Percentiles rank a stretch among this genome's conserved stretches.
Conservation (phyloP, 768 basidiomycete genomes). For the Mycena vitilis region DNA sequence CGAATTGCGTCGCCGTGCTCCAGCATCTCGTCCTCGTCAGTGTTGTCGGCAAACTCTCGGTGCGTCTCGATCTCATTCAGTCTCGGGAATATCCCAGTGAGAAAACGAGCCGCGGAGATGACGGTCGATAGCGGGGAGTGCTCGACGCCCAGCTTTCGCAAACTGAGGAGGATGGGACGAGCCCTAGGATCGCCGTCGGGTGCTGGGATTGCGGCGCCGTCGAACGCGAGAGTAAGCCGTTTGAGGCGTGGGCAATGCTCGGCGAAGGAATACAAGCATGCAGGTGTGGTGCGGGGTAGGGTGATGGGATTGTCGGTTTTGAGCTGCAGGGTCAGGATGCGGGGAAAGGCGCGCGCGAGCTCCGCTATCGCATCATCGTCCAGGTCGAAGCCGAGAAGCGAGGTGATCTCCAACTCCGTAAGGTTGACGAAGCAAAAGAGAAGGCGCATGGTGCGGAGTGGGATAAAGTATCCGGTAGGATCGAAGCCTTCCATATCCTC, state of each 20-base stretch:
- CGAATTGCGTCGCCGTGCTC: conserved; percentile 1
- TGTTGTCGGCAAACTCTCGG: background rate
- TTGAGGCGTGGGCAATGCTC: background rate
- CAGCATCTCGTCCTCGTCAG: background rate
- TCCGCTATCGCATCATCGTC: background rate
- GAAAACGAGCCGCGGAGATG: background rate
- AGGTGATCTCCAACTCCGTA: background rate
- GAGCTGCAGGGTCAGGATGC: background rate
- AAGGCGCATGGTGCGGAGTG: background rate
- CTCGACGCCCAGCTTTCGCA: background rate
- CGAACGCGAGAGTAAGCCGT: background rate
- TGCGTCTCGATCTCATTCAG: background rate
- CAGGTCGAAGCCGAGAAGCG: background rate
- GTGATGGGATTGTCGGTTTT: background rate
- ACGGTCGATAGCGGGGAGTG: background rate
- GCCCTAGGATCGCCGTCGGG: background rate
- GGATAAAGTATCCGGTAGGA: background rate
- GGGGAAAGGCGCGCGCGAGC: conserved; percentile 1
- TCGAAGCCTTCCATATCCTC: background rate
- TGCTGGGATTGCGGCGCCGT: background rate
- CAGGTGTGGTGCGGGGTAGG: conserved; percentile 2
- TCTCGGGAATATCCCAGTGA: background rate
- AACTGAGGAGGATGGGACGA: background rate
- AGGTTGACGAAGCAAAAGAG: conserved; percentile 3
- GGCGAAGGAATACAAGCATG: background rate